Percentiles rank a stretch among this genome's conserved stretches.
phyloP scores from a whole-genome alignment of 345 rosid species.

The Gynandropsis gynandra region DNA sequence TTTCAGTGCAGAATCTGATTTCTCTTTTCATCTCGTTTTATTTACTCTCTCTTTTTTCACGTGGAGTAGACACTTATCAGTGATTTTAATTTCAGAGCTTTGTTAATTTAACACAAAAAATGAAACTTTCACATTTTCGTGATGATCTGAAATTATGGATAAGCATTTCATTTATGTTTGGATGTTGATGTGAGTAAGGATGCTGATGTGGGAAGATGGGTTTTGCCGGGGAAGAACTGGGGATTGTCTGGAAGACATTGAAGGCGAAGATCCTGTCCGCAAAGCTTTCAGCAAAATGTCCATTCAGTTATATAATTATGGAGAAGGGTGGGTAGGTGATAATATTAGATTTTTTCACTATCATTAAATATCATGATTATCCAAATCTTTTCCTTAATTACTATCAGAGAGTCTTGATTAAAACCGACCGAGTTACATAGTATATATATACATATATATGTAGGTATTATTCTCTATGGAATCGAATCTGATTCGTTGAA shows the following conservation, averaged over 20 bases:
- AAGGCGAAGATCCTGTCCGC: constrained; percentile 88
- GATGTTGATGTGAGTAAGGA: constrained; percentile 35
- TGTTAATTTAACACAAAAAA: too few relatives aligned
- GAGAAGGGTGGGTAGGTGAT: constrained; percentile 99
- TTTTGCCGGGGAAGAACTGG: constrained; percentile 74
- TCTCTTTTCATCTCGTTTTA: too few relatives aligned
- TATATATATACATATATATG: background rate
- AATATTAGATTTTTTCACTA: constrained; percentile 21
- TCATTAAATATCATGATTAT: constrained; percentile 18
- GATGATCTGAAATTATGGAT: too few relatives aligned
- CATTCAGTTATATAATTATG: constrained; percentile 97
- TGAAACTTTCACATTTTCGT: too few relatives aligned
- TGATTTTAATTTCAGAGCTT: too few relatives aligned
- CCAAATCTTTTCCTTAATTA: constrained; percentile 17
- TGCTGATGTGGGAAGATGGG: constrained; percentile 99
- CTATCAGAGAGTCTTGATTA: constrained; percentile 2
- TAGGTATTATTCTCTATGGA: background rate
- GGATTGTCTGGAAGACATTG: constrained; percentile 77
- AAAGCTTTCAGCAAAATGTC: constrained; percentile 99
- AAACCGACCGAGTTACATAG: background rate
- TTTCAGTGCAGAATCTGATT: too few relatives aligned
- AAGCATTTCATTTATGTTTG: too few relatives aligned
- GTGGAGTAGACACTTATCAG: too few relatives aligned
- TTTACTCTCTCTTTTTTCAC: too few relatives aligned
- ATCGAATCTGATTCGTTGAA: constrained; percentile 19